Percentiles rank a stretch among this genome's conserved stretches.
phyloP scores from a whole-genome alignment of 225 moss, liverwort and hornwort genomes.

The Physcomitrellopsis africana region DNA sequence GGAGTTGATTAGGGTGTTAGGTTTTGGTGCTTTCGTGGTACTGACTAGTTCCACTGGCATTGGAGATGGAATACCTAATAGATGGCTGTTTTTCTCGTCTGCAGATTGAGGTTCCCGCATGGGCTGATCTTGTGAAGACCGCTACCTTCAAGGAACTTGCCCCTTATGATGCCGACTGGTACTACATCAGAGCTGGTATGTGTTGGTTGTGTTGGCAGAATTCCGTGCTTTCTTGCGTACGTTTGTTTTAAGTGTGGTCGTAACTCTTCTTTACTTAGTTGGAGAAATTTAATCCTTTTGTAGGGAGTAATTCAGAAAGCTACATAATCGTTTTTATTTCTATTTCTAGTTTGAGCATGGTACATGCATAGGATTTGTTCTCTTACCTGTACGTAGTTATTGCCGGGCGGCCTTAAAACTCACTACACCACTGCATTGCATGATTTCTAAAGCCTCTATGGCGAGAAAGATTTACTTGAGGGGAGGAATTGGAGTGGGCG shows the following conservation, averaged over 20 bases:
- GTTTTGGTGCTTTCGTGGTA: not conserved
- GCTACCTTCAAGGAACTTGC: slow-evolving; percentile 82
- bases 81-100: not conserved
- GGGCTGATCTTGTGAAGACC: slow-evolving; percentile 86
- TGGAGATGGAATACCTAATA: not conserved
- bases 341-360: not conserved
- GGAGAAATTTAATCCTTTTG: too few species aligned
- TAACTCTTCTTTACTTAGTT: too few species aligned
- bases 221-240: too few species aligned
- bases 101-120: slow-evolving; percentile 71
- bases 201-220: not conserved
- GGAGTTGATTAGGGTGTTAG: slow-evolving; percentile 11
- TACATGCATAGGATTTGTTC: not conserved
- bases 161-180: slow-evolving; percentile 82
- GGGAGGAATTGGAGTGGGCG: slow-evolving; percentile 76
- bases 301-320: not conserved
- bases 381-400: not conserved
- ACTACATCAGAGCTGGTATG: slow-evolving; percentile 78
- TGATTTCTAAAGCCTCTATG: slow-evolving; percentile 64
- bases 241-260: too few species aligned
- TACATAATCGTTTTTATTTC: too few species aligned
- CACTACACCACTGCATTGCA: not conserved
- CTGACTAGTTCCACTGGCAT: not conserved
- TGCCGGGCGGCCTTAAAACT: slow-evolving; percentile 3
- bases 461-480: slow-evolving; percentile 84